Percentiles rank a stretch among this genome's conserved stretches.
Conservation (phyloP, 2,329 filamentous ascomycete genomes). For the Trichocomaceae sp. region DNA sequence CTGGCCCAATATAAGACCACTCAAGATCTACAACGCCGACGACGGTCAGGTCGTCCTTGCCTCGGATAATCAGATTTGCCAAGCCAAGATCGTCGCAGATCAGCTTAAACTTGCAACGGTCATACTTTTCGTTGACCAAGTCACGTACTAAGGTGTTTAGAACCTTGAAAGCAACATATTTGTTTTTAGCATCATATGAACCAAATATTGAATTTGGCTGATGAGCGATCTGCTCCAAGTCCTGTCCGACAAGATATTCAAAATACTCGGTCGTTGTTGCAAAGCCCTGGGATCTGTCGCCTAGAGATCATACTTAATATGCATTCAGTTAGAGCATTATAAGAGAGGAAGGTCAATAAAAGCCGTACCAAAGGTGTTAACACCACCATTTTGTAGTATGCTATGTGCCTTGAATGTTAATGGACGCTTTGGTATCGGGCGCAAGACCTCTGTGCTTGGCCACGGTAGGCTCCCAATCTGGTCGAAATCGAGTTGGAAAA, state of each 20-base stretch:
- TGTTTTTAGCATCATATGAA: conserved; percentile 3
- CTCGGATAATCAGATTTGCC: conserved; percentile 33
- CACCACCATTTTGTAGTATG: conserved; percentile 3
- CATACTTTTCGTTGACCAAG: conserved; percentile 13
- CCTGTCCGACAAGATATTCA: background rate
- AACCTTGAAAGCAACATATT: background rate
- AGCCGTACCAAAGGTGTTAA: conserved; percentile 3
- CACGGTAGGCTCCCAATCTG: background rate
- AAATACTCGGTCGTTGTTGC: conserved; percentile 3
- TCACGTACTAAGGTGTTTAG: background rate
- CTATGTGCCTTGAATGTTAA: conserved; percentile 5
- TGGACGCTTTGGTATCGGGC: background rate
- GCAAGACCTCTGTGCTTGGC: background rate
- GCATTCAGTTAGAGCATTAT: too few species aligned
- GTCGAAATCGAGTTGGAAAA: conserved; percentile 1
- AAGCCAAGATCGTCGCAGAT: conserved; percentile 34
- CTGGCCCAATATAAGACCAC: conserved; percentile 34
- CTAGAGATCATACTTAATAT: background rate
- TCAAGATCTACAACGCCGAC: conserved; percentile 33
- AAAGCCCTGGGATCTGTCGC: background rate
- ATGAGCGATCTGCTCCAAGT: background rate
- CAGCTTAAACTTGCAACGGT: conserved; percentile 32
- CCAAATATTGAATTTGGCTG: conserved; percentile 5
- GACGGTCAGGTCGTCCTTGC: conserved; percentile 29
- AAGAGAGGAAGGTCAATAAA: too few species aligned